Conservation (phyloP, 345 rosid genomes). For the Excoecaria agallocha region DNA sequence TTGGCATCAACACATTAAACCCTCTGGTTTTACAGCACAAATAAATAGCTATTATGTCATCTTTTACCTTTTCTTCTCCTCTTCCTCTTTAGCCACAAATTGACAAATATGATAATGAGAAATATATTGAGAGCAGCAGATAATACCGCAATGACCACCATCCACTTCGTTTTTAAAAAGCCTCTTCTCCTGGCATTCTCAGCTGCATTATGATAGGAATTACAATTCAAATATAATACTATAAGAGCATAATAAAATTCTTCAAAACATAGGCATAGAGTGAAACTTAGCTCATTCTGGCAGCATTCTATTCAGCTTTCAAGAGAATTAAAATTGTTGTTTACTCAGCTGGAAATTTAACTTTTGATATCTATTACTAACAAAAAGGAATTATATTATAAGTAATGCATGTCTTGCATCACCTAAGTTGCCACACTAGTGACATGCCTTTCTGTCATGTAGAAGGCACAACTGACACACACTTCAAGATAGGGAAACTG, state of each 20-base stretch:
- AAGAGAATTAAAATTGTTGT: not conserved
- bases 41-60: not conserved
- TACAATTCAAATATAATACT: not conserved
- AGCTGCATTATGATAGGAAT: slow-evolving; percentile 21
- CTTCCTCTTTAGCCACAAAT: slow-evolving; percentile 29
- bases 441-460: not conserved
- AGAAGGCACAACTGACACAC: not conserved
- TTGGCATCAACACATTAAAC: not conserved
- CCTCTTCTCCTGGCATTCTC: slow-evolving; percentile 23
- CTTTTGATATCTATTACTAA: not conserved
- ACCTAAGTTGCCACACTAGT: not conserved
- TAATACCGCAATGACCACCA: slow-evolving; percentile 20
- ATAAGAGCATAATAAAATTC: not conserved
- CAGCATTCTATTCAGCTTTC: no score
- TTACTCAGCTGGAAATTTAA: not conserved
- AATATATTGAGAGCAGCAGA: slow-evolving; percentile 17
- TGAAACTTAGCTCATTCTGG: no score
- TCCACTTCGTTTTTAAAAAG: slow-evolving; percentile 26
- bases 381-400: not conserved
- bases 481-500: not conserved
- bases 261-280: not conserved
- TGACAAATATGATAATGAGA: slow-evolving; percentile 10
- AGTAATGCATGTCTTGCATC: no score
- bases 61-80: slow-evolving; percentile 40
- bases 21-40: no score